phyloP scores from a whole-genome alignment of 108 stramenopile species.

The Nannochloropsis granulata region DNA sequence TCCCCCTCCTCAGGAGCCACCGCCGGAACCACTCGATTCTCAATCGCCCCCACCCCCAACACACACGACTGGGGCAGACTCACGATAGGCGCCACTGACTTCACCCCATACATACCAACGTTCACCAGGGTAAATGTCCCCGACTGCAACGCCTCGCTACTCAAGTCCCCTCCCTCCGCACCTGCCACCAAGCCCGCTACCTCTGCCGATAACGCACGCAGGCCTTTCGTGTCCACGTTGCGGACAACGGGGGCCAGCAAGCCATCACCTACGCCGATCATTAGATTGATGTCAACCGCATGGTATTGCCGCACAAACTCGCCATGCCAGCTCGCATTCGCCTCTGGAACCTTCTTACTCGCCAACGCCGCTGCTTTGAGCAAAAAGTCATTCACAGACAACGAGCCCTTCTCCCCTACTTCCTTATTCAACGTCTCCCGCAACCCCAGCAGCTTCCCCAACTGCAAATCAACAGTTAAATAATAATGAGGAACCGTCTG shows the following conservation, averaged over 20 bases:
- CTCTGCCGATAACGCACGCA: slow-evolving; percentile 15
- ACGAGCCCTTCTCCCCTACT: slow-evolving; percentile 8
- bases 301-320: slow-evolving; percentile 62
- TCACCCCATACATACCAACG: slow-evolving; percentile 93
- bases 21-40: slow-evolving; percentile 71
- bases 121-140: slow-evolving; percentile 81
- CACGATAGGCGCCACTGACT: slow-evolving; percentile 82
- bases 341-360: slow-evolving; percentile 65
- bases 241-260: slow-evolving; percentile 73
- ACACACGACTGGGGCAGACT: slow-evolving; percentile 84
- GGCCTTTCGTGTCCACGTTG: slow-evolving; percentile 46
- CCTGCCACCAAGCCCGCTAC: slow-evolving; percentile 4
- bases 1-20: slow-evolving; percentile 47
- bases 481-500: slow-evolving; percentile 91
- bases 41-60: slow-evolving; percentile 80
- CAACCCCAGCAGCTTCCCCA: slow-evolving; percentile 60
- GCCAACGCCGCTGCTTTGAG: slow-evolving; percentile 76
- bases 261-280: slow-evolving; percentile 49
- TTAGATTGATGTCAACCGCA: slow-evolving; percentile 79
- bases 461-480: slow-evolving; percentile 69
- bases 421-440: slow-evolving; percentile 57
- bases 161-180: not conserved
- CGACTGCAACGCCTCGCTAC: not conserved
- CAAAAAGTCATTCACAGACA: slow-evolving; percentile 75
- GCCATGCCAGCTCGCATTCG: slow-evolving; percentile 70